phyloP scores from a whole-genome alignment of 1,284 basidiomycete species.

The Sporisorium iseilematis-ciliati region DNA sequence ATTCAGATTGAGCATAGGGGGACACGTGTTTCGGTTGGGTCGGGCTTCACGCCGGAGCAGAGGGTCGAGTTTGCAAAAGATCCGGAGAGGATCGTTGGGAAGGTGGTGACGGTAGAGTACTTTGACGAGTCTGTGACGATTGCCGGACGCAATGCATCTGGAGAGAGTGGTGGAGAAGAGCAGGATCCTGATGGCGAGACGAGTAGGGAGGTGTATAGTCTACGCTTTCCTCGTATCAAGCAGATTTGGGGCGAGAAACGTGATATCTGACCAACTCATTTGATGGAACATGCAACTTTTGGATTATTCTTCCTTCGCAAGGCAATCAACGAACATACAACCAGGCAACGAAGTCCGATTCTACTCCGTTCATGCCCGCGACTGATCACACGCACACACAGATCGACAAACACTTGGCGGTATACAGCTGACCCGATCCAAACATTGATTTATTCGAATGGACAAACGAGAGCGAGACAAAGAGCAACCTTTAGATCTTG shows the following conservation, averaged over 20 bases:
- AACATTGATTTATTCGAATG: neutral
- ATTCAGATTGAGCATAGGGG: conserved; percentile 50
- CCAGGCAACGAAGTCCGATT: neutral
- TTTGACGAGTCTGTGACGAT: conserved; percentile 42
- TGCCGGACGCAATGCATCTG: neutral
- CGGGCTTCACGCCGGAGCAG: conserved; percentile 52
- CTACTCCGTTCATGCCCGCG: too few relatives aligned
- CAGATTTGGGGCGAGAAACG: conserved; percentile 46
- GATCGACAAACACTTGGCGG: conserved; percentile 15
- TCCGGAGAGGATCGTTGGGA: conserved; percentile 49
- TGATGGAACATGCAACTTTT: neutral
- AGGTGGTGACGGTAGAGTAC: conserved; percentile 56
- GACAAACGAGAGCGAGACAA: neutral
- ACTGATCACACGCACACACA: neutral
- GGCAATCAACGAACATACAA: conserved; percentile 3
- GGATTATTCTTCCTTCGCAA: neutral
- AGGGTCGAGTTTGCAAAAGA: conserved; percentile 47
- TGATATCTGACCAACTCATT: conserved; percentile 20
- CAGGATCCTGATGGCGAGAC: conserved; percentile 7
- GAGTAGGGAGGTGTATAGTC: conserved; percentile 29
- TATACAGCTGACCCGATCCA: conserved; percentile 31
- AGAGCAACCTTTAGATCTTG: conserved; percentile 64
- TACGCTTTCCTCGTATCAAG: conserved; percentile 61
- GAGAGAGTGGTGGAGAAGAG: neutral
- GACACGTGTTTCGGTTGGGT: conserved; percentile 50